Evolutionary conservation across 108 stramenopile species (phyloP).

Genomic region (Parmales sp.): DNA sequence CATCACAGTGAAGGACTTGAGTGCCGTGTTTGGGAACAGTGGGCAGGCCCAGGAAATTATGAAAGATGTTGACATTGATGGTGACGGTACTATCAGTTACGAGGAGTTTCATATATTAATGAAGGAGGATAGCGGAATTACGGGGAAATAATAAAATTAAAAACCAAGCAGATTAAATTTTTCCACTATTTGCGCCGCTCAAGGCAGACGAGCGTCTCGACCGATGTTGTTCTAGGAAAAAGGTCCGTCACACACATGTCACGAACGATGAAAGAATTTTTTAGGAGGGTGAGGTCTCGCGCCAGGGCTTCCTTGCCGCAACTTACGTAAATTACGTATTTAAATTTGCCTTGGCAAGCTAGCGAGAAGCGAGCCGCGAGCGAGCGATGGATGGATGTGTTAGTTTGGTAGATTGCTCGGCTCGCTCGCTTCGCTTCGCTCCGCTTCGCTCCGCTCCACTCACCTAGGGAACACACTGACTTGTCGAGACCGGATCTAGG

Average conservation of each 20-base stretch:
- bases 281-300: background rate
- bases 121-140: slow-evolving; percentile 2
- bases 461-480: background rate
- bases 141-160: too few relatives aligned
- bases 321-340: background rate
- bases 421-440: background rate
- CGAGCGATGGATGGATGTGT: too few relatives aligned
- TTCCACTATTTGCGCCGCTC: background rate
- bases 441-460: background rate
- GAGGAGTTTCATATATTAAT: slow-evolving; percentile 57
- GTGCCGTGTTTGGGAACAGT: slow-evolving; percentile 59
- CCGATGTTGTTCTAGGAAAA: background rate
- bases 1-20: slow-evolving; percentile 64
- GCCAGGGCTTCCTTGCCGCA: background rate
- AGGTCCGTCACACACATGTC: background rate
- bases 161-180: background rate
- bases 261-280: background rate
- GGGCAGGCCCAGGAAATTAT: slow-evolving; percentile 72
- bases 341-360: too few relatives aligned
- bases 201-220: background rate
- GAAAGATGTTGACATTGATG: slow-evolving; percentile 53
- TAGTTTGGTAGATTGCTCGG: too few relatives aligned
- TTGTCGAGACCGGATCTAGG: background rate
- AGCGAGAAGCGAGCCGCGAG: too few relatives aligned
- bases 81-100: slow-evolving; percentile 73